Conservation (phyloP, 164 flowering plant species). For the Stephania cephalantha region DNA sequence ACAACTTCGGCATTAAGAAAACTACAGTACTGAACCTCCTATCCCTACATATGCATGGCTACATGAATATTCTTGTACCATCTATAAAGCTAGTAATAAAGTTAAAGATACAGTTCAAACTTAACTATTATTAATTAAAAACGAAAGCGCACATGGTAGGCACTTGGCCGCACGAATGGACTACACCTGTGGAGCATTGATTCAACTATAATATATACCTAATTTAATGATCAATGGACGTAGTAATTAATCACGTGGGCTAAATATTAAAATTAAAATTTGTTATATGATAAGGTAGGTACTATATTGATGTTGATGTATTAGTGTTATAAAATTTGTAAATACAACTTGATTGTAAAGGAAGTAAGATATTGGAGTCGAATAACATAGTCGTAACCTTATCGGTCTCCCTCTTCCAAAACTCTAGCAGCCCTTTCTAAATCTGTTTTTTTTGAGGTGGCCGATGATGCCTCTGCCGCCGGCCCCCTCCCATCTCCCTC, state of each 20-base stretch:
- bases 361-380: too few species aligned
- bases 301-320: too few species aligned
- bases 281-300: too few species aligned
- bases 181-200: background rate
- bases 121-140: background rate
- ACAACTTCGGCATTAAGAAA: slow-evolving; percentile 12
- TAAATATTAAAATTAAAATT: too few species aligned
- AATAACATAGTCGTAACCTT: too few species aligned
- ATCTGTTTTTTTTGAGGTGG: too few species aligned
- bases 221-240: background rate
- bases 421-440: too few species aligned
- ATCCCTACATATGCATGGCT: background rate
- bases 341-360: too few species aligned
- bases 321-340: too few species aligned
- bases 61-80: background rate
- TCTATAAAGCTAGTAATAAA: background rate
- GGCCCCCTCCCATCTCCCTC: too few species aligned
- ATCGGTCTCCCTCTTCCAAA: too few species aligned
- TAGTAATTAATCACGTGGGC: background rate
- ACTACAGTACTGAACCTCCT: background rate
- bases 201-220: background rate
- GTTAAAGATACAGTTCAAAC: background rate
- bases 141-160: background rate
- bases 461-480: too few species aligned
- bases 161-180: background rate